Conservation (phyloP, 352 stramenopile genomes). For the Elongisporangium anandrum region DNA sequence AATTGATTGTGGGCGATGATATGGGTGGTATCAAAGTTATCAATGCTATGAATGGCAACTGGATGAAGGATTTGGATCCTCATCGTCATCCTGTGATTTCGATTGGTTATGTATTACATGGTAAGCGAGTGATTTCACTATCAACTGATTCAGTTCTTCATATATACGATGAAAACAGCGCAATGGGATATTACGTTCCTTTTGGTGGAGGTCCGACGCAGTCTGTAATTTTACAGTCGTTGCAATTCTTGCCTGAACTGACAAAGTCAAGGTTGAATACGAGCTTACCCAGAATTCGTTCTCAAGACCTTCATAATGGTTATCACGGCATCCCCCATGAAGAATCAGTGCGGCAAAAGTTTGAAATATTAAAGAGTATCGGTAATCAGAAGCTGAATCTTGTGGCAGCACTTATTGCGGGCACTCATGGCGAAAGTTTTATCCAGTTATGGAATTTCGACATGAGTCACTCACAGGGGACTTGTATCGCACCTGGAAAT, state of each 20-base stretch:
- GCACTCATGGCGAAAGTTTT: conserved; percentile 44
- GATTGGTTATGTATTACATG: conserved; percentile 50
- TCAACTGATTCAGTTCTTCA: conserved; percentile 53
- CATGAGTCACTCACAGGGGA: conserved; percentile 55
- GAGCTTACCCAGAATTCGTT: no score
- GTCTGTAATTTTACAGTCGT: conserved; percentile 56
- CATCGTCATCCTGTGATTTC: conserved; percentile 38
- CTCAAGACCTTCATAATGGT: not conserved
- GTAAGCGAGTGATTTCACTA: conserved; percentile 65
- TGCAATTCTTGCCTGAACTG: conserved; percentile 37
- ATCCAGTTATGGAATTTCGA: conserved; percentile 78
- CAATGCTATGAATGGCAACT: conserved; percentile 74
- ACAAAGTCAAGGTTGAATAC: not conserved
- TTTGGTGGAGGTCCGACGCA: conserved; percentile 45
- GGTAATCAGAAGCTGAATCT: conserved; percentile 46
- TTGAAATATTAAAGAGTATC: conserved; percentile 45
- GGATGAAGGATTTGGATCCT: conserved; percentile 80
- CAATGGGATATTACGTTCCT: conserved; percentile 63
- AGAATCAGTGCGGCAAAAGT: conserved; percentile 14
- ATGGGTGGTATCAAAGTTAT: conserved; percentile 55
- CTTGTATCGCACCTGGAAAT: conserved; percentile 26
- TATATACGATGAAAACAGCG: conserved; percentile 70
- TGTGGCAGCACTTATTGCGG: conserved; percentile 39
- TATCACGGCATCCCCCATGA: conserved; percentile 1
- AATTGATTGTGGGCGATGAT: conserved; percentile 77